Base-by-base conservation (phyloP, 495 filamentous ascomycete genomes). In the Penicilliopsis zonata region DNA sequence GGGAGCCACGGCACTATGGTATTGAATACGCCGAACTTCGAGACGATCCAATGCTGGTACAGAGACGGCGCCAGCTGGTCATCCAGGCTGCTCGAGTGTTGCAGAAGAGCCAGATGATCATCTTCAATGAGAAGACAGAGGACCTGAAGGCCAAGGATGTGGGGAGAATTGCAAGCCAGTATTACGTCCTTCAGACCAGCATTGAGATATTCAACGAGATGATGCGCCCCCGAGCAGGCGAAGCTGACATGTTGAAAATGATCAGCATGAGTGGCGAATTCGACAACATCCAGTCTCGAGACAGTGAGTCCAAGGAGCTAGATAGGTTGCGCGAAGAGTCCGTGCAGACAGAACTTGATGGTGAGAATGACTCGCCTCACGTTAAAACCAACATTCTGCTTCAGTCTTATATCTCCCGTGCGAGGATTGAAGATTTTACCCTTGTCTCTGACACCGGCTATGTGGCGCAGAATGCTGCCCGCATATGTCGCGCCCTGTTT, bases 201-300 rank as follows among this genome's bases (percentile, higher is more conserved):
- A 80, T 99, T 39, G 76, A 95, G 50, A 82, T 94, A 14, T 99
- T 99, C 70, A 96, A 95, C 49, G 70, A 72, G 5, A 69, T 84
- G 68, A 96, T 99, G 88, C 67, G 71, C 14, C 74, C 82, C 9
- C 67, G 65, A 8, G 74, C 85, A 5, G 79, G 77, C 2, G 92
- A 95, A 57, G 82, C 83, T 13, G 88, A 96, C 49, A 76, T 93
- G 17, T 61, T 99, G 17, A 76, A 76, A 40, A 95, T 96, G 86
- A 85, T 99, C 45, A 85, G 84, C 49, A 78, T 85, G 73, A 92
- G 85, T 42, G 86, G 86, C 28, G 90, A 99, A 59, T 99, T 99
- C 39, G 82, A 95, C 55, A 93, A 96, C 37, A 87, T 99, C 33
- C 86, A 94, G 51, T 80, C 79, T 4, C 64, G 90, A 21, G 92